Conservation (phyloP, 1,284 basidiomycete genomes). For the Cutaneotrichosporon dermatis region DNA sequence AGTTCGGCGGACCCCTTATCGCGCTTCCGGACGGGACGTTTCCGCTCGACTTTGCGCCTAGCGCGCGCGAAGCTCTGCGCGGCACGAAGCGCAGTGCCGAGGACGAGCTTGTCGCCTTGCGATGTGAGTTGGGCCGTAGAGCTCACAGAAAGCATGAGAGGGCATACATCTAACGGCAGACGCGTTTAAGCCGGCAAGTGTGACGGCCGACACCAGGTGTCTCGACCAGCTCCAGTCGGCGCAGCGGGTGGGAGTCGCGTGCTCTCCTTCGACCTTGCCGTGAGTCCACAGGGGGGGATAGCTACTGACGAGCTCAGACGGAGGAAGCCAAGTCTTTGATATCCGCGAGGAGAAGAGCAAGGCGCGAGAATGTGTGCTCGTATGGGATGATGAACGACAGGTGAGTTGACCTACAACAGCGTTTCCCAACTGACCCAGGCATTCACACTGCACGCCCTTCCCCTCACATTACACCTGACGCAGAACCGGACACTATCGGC, state of each 20-base stretch:
- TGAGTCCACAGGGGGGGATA: not conserved
- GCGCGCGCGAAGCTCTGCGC: slow-evolving; percentile 6
- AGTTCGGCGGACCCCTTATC: slow-evolving; percentile 17
- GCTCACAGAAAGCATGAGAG: too few species aligned
- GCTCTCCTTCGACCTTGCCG: slow-evolving; percentile 6
- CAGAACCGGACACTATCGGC: slow-evolving; percentile 29
- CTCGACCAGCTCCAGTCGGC: slow-evolving; percentile 16
- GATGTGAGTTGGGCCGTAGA: slow-evolving; percentile 13
- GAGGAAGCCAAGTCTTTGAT: slow-evolving; percentile 38
- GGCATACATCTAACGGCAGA: too few species aligned
- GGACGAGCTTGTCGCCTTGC: slow-evolving; percentile 16
- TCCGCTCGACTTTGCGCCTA: slow-evolving; percentile 13
- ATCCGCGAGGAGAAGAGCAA: slow-evolving; percentile 35
- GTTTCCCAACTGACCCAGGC: slow-evolving; percentile 14
- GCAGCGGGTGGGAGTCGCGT: not conserved
- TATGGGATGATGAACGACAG: slow-evolving; percentile 32
- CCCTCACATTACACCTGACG: slow-evolving; percentile 31
- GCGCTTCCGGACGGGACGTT: slow-evolving; percentile 18
- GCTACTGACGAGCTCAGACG: slow-evolving; percentile 11
- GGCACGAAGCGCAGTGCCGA: not conserved
- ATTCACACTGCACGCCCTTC: slow-evolving; percentile 35
- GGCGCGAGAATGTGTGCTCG: slow-evolving; percentile 39
- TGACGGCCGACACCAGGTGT: slow-evolving; percentile 25
- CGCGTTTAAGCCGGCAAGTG: slow-evolving; percentile 42
- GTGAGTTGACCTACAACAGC: slow-evolving; percentile 14